phyloP scores from a whole-genome alignment of 305 asterid genomes.

The Rubia occidens region DNA sequence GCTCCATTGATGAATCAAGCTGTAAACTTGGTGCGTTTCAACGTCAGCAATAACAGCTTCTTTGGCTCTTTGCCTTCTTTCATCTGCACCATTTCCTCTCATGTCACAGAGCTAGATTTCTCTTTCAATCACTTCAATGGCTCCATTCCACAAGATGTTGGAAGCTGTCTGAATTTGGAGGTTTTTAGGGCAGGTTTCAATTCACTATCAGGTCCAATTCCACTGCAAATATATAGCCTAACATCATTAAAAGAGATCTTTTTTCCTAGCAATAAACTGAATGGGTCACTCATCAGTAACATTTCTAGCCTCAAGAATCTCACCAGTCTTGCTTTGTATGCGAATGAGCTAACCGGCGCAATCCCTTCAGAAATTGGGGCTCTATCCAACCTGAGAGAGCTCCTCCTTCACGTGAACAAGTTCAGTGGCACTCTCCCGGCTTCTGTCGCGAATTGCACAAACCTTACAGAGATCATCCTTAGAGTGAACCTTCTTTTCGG shows the following conservation, averaged over 20 bases:
- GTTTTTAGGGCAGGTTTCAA: constrained; percentile 62
- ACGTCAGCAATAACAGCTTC: constrained; percentile 71
- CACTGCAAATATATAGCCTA: constrained; percentile 42
- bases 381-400: constrained; percentile 47
- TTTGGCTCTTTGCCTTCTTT: constrained; percentile 46
- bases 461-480: constrained; percentile 48
- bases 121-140: constrained; percentile 59
- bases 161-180: constrained; percentile 39
- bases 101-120: constrained; percentile 43
- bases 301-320: constrained; percentile 46
- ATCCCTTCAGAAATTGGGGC: constrained; percentile 64
- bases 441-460: constrained; percentile 62
- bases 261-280: constrained; percentile 58
- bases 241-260: constrained; percentile 45
- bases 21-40: constrained; percentile 37
- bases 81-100: constrained; percentile 40
- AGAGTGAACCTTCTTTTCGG: constrained; percentile 69
- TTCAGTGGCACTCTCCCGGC: constrained; percentile 62
- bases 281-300: constrained; percentile 39
- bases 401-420: constrained; percentile 65
- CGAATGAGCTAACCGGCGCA: constrained; percentile 47
- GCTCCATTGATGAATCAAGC: constrained; percentile 38
- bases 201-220: constrained; percentile 50
- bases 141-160: constrained; percentile 41
- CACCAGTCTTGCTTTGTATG: constrained; percentile 48